Evolutionary conservation across 2,329 filamentous ascomycete species (phyloP).

Genomic region (Daldinia eschscholtzii): DNA sequence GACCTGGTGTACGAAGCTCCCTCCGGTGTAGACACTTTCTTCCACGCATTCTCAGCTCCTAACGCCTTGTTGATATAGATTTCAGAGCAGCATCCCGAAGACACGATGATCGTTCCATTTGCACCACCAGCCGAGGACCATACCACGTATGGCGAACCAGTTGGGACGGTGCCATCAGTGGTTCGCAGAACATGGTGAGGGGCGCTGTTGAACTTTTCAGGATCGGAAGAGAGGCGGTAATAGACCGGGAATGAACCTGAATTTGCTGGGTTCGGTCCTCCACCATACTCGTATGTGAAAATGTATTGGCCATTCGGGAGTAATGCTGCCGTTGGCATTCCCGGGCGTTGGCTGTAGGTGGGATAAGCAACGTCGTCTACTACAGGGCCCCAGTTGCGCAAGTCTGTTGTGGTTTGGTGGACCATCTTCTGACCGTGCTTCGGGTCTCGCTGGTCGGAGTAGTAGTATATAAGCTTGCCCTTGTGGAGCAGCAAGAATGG

Average conservation of each 20-base stretch:
- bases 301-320: conserved; percentile 73
- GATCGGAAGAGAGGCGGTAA: conserved; percentile 52
- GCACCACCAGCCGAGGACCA: conserved; percentile 52
- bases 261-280: conserved; percentile 47
- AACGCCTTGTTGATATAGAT: conserved; percentile 51
- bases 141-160: conserved; percentile 53
- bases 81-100: conserved; percentile 50
- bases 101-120: conserved; percentile 53
- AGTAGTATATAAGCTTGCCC: conserved; percentile 73
- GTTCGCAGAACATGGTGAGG: conserved; percentile 43
- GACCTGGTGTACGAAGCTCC: conserved; percentile 48
- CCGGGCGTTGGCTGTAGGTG: conserved; percentile 51
- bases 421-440: conserved; percentile 76
- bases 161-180: conserved; percentile 47
- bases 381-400: conserved; percentile 69
- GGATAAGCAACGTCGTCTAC: conserved; percentile 73
- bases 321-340: conserved; percentile 63
- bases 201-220: conserved; percentile 47
- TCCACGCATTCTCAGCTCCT: conserved; percentile 51
- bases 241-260: conserved; percentile 50
- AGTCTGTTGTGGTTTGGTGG: conserved; percentile 72
- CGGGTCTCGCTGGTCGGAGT: conserved; percentile 75
- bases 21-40: conserved; percentile 46
- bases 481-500: conserved; percentile 73
- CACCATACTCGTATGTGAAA: conserved; percentile 58